phyloP scores from a whole-genome alignment of 2,329 filamentous ascomycete genomes.

The Rhytidhysteron rufulum region DNA sequence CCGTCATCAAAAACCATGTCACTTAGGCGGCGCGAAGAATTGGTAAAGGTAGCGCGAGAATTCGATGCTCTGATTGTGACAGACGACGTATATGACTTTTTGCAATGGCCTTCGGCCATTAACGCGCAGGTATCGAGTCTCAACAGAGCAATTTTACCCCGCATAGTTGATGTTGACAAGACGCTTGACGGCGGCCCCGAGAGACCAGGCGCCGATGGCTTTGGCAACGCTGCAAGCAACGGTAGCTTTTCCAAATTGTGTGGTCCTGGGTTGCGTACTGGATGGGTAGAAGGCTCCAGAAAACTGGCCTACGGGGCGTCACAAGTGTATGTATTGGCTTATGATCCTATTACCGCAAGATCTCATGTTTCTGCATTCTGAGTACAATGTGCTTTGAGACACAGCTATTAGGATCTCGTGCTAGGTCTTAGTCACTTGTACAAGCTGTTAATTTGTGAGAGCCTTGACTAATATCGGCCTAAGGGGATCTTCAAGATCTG shows the following conservation, averaged over 20 bases:
- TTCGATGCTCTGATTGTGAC: conserved; percentile 78
- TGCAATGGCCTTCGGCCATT: conserved; percentile 65
- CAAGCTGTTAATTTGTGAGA: not conserved
- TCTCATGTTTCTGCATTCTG: not conserved
- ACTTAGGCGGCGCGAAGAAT: conserved; percentile 58
- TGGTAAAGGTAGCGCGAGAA: conserved; percentile 73
- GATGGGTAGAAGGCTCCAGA: conserved; percentile 77
- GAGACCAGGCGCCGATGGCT: conserved; percentile 50
- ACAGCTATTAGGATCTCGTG: not conserved
- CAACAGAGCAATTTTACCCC: conserved; percentile 55
- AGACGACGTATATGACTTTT: conserved; percentile 92
- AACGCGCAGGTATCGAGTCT: conserved; percentile 19
- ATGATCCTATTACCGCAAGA: not conserved
- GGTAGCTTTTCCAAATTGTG: conserved; percentile 87
- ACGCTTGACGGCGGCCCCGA: conserved; percentile 57
- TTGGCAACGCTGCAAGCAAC: conserved; percentile 81
- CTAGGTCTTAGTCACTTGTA: not conserved
- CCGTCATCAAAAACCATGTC: conserved; percentile 83
- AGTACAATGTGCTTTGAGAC: not conserved
- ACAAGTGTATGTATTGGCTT: conserved; percentile 48
- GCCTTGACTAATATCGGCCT: conserved; percentile 1
- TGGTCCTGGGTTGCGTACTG: conserved; percentile 75
- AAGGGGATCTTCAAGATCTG: conserved; percentile 56
- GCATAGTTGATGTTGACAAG: conserved; percentile 75
- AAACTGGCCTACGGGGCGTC: conserved; percentile 58